Conservation (phyloP, 108 stramenopile species). For the Skeletonema menzelii region DNA sequence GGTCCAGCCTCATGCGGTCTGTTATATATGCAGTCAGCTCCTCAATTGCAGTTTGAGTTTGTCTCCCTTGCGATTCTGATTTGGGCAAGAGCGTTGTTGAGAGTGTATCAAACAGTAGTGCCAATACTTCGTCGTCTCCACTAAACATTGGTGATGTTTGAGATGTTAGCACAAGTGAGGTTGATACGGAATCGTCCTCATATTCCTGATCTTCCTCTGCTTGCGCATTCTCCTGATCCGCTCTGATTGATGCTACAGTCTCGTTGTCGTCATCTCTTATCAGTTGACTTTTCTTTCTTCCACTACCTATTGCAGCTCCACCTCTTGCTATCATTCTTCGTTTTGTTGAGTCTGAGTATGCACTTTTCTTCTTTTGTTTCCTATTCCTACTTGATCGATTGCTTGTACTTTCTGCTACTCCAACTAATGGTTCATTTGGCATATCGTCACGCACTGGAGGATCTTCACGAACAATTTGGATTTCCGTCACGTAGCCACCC, state of each 20-base stretch:
- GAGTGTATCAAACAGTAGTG: slow-evolving; percentile 14
- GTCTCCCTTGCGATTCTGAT: slow-evolving; percentile 23
- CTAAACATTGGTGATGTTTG: slow-evolving; percentile 20
- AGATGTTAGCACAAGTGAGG: slow-evolving; percentile 18
- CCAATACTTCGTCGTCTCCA: slow-evolving; percentile 25
- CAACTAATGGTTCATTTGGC: background rate
- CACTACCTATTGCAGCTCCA: slow-evolving; percentile 16
- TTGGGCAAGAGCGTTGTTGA: slow-evolving; percentile 15
- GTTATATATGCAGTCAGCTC: slow-evolving; percentile 14
- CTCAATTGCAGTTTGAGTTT: slow-evolving; percentile 24
- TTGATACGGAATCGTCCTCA: background rate
- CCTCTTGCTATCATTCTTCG: slow-evolving; percentile 13
- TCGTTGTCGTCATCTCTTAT: background rate
- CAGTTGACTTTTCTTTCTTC: background rate
- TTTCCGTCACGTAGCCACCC: slow-evolving; percentile 20
- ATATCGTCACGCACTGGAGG: background rate
- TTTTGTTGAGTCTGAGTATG: background rate
- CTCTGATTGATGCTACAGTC: background rate
- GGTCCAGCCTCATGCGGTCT: slow-evolving; percentile 21
- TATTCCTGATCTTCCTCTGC: slow-evolving; percentile 17
- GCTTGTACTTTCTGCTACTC: background rate
- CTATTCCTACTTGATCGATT: background rate
- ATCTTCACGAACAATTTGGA: slow-evolving; percentile 20
- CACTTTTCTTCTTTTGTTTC: slow-evolving; percentile 9
- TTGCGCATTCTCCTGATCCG: background rate